These are phyloP conservation scores for Syzygium aqueum DNA, from an alignment of 345 rosid genomes.

Conservation along the genomic window DNA sequence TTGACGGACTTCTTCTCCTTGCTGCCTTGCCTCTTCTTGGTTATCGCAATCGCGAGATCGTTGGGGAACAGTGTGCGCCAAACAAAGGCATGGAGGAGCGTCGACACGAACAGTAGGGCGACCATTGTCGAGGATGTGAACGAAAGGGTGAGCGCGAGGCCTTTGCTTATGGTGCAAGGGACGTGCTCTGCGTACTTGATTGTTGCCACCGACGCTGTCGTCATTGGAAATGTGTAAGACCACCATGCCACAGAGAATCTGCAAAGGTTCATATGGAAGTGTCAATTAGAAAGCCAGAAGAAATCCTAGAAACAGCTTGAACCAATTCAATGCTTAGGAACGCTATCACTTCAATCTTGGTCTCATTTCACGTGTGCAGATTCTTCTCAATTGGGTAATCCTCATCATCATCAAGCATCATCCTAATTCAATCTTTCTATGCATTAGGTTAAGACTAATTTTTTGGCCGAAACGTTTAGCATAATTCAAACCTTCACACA, in stretches of 20 bases:
- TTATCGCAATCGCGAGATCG: conserved; percentile 84
- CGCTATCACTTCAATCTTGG: background rate
- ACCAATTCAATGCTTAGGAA: background rate
- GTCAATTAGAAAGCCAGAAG: background rate
- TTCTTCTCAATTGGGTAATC: background rate
- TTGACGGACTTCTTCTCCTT: conserved; percentile 54
- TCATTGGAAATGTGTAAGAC: conserved; percentile 98
- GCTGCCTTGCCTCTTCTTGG: conserved; percentile 42
- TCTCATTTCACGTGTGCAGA: background rate
- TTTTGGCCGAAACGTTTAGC: background rate
- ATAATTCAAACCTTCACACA: background rate
- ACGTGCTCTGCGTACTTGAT: conserved; percentile 83
- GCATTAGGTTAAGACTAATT: background rate
- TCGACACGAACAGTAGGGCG: conserved; percentile 46
- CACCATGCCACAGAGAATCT: conserved; percentile 97
- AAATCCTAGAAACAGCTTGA: background rate
- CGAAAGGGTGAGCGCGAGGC: conserved; percentile 62
- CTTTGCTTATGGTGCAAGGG: conserved; percentile 48
- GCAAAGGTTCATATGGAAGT: background rate
- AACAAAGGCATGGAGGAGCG: conserved; percentile 73
- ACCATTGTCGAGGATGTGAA: conserved; percentile 83
- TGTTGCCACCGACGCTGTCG: conserved; percentile 79
- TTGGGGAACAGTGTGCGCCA: conserved; percentile 74
- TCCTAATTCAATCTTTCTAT: too few relatives aligned
- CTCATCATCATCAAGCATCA: too few relatives aligned